These are phyloP conservation scores for Yamadazyma triangularis DNA, from an alignment of 1,139 yeast species.

Conservation along the genomic window DNA sequence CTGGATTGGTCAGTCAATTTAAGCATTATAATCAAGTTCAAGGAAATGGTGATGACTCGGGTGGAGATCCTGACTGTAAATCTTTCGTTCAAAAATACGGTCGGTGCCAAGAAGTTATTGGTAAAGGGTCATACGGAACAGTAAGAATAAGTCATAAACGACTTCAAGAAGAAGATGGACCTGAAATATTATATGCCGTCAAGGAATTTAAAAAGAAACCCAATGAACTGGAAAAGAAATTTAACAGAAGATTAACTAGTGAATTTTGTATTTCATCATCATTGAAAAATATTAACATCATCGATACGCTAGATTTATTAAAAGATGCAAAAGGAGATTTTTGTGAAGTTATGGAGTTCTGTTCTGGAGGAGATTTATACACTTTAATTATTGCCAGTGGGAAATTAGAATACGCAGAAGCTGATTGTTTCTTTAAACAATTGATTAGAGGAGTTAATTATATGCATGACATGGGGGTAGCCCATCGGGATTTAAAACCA, in stretches of 20 bases:
- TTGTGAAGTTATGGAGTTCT: slow-evolving; percentile 95
- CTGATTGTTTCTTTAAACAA: slow-evolving; percentile 95
- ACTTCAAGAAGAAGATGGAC: slow-evolving; percentile 12
- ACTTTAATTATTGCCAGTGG: slow-evolving; percentile 82
- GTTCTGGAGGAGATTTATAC: slow-evolving; percentile 92
- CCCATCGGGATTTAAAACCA: slow-evolving; percentile 93
- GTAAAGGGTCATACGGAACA: slow-evolving; percentile 46
- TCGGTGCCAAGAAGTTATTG: slow-evolving; percentile 47
- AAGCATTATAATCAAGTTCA: slow-evolving; percentile 16
- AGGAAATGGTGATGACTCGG: background rate
- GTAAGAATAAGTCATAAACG: slow-evolving; percentile 45
- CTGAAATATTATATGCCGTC: slow-evolving; percentile 42
- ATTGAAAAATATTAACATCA: slow-evolving; percentile 52
- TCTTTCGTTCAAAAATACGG: slow-evolving; percentile 48
- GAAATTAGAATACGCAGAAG: slow-evolving; percentile 77
- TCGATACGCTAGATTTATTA: slow-evolving; percentile 78
- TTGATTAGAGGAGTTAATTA: slow-evolving; percentile 85
- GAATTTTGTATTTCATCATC: slow-evolving; percentile 48
- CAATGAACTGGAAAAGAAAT: slow-evolving; percentile 43
- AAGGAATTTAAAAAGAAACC: slow-evolving; percentile 42
- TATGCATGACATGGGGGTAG: slow-evolving; percentile 97
- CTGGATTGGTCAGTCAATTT: slow-evolving; percentile 73
- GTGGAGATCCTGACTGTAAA: slow-evolving; percentile 23
- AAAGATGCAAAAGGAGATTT: slow-evolving; percentile 91
- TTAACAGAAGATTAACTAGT: slow-evolving; percentile 39